Base-by-base conservation (phyloP, 805 yeast genomes). In the Yamadazyma kitorensis region DNA sequence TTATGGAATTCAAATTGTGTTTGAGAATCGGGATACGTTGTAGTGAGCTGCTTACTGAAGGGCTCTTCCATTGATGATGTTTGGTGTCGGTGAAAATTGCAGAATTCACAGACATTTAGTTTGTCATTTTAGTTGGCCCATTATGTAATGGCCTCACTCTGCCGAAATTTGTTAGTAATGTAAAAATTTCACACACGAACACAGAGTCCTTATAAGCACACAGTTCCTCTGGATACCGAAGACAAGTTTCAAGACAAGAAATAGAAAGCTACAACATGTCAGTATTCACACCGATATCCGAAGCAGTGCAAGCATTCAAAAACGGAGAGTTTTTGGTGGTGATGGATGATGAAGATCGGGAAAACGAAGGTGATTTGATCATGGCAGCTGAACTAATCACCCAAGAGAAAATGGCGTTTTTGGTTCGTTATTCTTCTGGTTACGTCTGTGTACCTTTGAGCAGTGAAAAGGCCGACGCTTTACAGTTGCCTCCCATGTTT, bases 321-420 rank as follows among this genome's bases (percentile, higher is more conserved):
- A 74, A 75, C 37, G 94, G 94, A 19, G 85, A 87, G 57, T 88
- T 91, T 52, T 70, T 93, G 30, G 76, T 93, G 29, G 98, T 93
- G n/a, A 84, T 93, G 85, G 99, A 93, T 59, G 96, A 93, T 55
- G 97, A 87, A 59, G 75, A 75, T 54, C 80, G 99, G 49, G 99
- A 93, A 60, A 93, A 93, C 59, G 99, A 93, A 64, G 99, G 98
- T 34, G 99, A 93, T 56, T 70, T 93, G 52, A 87, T 93, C 48
- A 81, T 86, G 31, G 94, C 98, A n/a, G 99, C 96, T 24, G 78
- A 83, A 45, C 68, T 68, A 34, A 70, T 80, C 46, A 84, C 95
- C 25, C 78, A 84, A 28, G 81, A 81, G 52, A 78, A 88, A 46
- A 87, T 93, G 96, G 98, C 98, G 2, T 93, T 93, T 51, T 64